Conservation (phyloP, 2,329 filamentous ascomycete species). For the Pseudocercospora vitis region DNA sequence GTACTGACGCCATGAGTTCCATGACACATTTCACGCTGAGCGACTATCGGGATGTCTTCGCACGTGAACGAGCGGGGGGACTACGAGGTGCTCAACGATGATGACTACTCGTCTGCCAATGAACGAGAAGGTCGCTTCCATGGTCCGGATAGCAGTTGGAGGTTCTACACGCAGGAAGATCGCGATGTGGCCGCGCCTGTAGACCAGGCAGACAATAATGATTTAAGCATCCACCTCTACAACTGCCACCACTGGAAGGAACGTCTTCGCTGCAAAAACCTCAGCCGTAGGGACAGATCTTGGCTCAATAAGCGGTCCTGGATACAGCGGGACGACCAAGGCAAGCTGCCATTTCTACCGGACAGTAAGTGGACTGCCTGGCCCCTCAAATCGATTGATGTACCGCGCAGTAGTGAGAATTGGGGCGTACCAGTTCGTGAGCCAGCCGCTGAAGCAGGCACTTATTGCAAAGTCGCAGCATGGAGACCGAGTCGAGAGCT, state of each 20-base stretch:
- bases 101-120: conserved; percentile 19
- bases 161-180: conserved; percentile 60
- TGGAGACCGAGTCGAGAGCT: conserved; percentile 60
- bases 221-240: conserved; percentile 76
- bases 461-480: conserved; percentile 20
- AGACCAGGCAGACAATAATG: conserved; percentile 61
- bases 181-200: conserved; percentile 64
- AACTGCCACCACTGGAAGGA: conserved; percentile 70
- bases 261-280: conserved; percentile 34
- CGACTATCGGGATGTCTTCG: conserved; percentile 24
- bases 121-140: conserved; percentile 64
- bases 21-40: background rate
- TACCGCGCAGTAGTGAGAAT: conserved; percentile 60
- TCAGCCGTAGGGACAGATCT: conserved; percentile 14
- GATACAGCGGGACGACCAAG: conserved; percentile 37
- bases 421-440: conserved; percentile 40
- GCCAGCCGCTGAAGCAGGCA: conserved; percentile 18
- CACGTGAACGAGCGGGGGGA: conserved; percentile 15
- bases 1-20: conserved; percentile 7
- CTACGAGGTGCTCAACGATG: background rate
- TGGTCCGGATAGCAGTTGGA: conserved; percentile 69
- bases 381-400: conserved; percentile 65
- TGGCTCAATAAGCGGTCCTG: conserved; percentile 46
- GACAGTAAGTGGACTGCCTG: conserved; percentile 76
- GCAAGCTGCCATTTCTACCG: conserved; percentile 44